phyloP scores from a whole-genome alignment of 257 asterid genomes.

The Nicotiana undulata region DNA sequence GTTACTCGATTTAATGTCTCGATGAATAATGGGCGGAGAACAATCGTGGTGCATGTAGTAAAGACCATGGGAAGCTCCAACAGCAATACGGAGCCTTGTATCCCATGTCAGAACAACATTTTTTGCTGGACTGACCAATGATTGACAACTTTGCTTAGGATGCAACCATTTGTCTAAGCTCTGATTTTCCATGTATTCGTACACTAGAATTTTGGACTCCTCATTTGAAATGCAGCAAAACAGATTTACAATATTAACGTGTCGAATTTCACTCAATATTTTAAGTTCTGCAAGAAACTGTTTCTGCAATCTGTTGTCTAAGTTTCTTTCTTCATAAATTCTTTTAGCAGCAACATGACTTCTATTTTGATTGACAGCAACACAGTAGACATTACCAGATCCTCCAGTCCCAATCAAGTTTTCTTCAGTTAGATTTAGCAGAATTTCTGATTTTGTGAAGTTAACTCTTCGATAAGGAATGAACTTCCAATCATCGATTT shows the following conservation, averaged over 20 bases:
- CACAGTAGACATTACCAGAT: conserved; percentile 44
- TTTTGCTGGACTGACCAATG: not conserved
- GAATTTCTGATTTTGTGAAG: conserved; percentile 33
- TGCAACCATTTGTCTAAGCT: conserved; percentile 47
- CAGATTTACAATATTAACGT: conserved; percentile 45
- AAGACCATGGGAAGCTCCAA: conserved; percentile 50
- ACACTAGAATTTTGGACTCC: conserved; percentile 41
- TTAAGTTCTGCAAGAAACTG: conserved; percentile 45
- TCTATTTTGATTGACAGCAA: conserved; percentile 18
- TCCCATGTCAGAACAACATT: conserved; percentile 36
- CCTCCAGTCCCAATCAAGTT: conserved; percentile 51
- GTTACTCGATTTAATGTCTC: conserved; percentile 48
- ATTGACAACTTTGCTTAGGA: conserved; percentile 22
- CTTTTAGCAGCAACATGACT: conserved; percentile 45
- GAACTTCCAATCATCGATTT: conserved; percentile 12
- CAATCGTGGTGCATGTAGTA: conserved; percentile 56
- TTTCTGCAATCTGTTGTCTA: conserved; percentile 27
- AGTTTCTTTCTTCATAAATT: conserved; percentile 30
- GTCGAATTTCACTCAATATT: conserved; percentile 35
- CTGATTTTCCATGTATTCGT: conserved; percentile 46
- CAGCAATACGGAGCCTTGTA: conserved; percentile 32
- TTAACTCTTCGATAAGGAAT: conserved; percentile 19
- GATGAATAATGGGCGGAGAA: conserved; percentile 40
- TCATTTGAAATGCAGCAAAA: conserved; percentile 46
- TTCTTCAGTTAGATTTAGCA: conserved; percentile 27